Percentiles rank a stretch among this genome's conserved stretches.
Conservation (phyloP, 148 eudicot species). For the Nepenthes gracilis region DNA sequence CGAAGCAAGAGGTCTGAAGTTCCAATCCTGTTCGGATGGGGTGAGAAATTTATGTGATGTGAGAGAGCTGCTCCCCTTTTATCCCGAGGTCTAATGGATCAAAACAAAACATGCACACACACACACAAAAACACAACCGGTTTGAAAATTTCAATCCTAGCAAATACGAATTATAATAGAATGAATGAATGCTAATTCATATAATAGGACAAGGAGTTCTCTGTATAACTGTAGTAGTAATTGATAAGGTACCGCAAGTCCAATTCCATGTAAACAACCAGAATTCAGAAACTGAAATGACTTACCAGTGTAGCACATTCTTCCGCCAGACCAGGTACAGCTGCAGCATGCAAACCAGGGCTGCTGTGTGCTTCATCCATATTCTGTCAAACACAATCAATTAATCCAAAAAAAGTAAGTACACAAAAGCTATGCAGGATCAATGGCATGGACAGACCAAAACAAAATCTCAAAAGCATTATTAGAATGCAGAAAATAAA, state of each 20-base stretch:
- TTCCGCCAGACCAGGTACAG: slow-evolving; percentile 97
- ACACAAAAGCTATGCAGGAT: background rate
- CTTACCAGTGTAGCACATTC: slow-evolving; percentile 87
- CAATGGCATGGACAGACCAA: background rate
- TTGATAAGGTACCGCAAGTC: background rate
- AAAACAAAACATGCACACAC: no score
- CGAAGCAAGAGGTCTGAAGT: no score
- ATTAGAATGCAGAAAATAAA: no score
- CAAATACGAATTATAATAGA: no score
- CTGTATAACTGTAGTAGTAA: background rate
- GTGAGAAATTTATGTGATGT: no score
- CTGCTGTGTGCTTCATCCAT: slow-evolving; percentile 97
- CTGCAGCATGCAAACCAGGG: slow-evolving; percentile 95
- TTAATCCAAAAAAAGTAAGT: background rate
- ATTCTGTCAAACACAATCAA: slow-evolving; percentile 38
- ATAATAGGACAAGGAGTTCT: no score
- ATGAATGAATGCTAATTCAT: no score
- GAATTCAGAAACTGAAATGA: background rate
- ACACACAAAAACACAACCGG: no score
- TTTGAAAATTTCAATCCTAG: no score
- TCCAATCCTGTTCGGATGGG: no score
- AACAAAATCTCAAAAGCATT: background rate
- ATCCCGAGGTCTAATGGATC: no score
- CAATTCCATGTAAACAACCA: background rate
- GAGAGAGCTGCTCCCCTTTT: no score